Percentiles rank a stretch among this genome's conserved stretches.
Conservation (phyloP, 176 grass and related monocot species). For the Musa troglodytarum region DNA sequence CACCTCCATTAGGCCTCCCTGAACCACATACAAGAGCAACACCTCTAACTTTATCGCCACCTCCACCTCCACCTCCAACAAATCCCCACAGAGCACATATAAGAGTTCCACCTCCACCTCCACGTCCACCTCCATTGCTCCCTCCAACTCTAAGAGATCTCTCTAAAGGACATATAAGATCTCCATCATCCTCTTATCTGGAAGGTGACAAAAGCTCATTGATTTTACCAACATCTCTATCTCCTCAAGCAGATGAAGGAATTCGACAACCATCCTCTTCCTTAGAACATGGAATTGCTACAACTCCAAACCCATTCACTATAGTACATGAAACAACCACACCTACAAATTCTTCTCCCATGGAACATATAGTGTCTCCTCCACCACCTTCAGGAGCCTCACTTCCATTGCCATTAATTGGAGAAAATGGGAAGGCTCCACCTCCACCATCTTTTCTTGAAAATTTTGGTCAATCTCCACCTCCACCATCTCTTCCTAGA, state of each 20-base stretch:
- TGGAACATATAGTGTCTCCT: background rate
- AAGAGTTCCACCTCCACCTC: background rate
- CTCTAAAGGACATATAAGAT: background rate
- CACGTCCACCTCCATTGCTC: background rate
- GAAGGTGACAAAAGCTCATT: background rate
- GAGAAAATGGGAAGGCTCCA: background rate
- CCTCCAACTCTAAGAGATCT: background rate
- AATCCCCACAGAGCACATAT: background rate
- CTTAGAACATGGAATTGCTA: background rate
- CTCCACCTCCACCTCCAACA: background rate
- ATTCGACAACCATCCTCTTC: background rate
- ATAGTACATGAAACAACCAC: background rate
- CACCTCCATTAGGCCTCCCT: background rate
- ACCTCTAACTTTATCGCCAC: constrained; percentile 15
- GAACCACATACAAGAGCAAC: background rate
- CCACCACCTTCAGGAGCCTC: background rate
- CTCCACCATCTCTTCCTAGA: background rate
- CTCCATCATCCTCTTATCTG: background rate
- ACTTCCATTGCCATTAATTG: too few species aligned
- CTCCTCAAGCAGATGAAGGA: background rate
- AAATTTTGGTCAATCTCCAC: background rate
- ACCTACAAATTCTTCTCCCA: background rate
- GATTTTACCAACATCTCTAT: background rate
- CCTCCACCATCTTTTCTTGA: background rate
- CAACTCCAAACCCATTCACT: background rate